Evolutionary conservation across 306 rosid genomes (phyloP), one percentile per base, ranked within the genome.

Genomic region (Amphicarpaea edgeworthii): DNA sequence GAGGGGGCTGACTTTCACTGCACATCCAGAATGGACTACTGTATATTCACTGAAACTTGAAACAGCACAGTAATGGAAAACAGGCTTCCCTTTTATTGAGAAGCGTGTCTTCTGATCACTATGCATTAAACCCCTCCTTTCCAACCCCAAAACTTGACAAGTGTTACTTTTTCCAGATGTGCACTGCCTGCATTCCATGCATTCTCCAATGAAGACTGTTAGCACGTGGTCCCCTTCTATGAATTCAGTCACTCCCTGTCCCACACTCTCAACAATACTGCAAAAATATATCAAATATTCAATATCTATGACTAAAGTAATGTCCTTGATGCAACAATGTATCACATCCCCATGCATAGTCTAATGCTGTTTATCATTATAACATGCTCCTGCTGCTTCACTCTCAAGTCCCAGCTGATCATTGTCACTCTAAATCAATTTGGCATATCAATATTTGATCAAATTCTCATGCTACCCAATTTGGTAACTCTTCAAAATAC

Each of bases 221-320:
- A 95, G 88, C 79, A 92, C 98, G 78, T 87, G 96, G 68, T 95
- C 97, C 8, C 98, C 97, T 75, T 84, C 85, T 70, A 73, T 71
- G 80, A 95, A 95, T 78, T 92, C 97, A 68, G 88, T 83, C 72
- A 92, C 98, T 77, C 88, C 97, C 65, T 53, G 65, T 53, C 98
- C 98, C 76, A 92, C 93, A 75, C 97, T 90, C 87, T 95, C 98
- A 38, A 95, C 98, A 83, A 95, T 82, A 86, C 97, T 95, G 91
- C 83, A 85, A 83, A 85, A 71, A 14, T 51, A 32, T 24, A 23
- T 55, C 38, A 41, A 2, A 47, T 53, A 30, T 54, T 68, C 81
- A 81, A 45, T 24, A 12, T 54, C 58, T 62, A 26, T 8, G 24
- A 12, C 16, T 49, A 5, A 80, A 23, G 61, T 61, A 12, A 53